Evolutionary conservation across 2,329 filamentous ascomycete species (phyloP).

Genomic region (Colletotrichum incanum): DNA sequence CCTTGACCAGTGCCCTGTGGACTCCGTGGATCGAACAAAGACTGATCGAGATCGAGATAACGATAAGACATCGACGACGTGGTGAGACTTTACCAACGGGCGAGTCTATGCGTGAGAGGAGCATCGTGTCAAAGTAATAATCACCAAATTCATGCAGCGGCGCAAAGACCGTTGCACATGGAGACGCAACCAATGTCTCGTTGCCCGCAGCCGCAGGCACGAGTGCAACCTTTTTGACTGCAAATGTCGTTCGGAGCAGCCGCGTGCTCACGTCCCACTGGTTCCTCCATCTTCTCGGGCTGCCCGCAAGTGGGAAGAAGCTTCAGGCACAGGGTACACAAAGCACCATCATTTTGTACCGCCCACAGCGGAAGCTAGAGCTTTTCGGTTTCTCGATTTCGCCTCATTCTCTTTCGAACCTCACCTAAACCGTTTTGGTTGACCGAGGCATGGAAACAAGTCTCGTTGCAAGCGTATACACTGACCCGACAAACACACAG

Average conservation of each 20-base stretch:
- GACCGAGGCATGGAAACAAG: slow-evolving; percentile 23
- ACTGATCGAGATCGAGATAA: slow-evolving; percentile 37
- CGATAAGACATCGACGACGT: slow-evolving; percentile 28
- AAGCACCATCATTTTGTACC: background rate
- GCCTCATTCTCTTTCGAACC: background rate
- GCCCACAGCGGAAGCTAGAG: background rate
- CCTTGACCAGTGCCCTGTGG: background rate
- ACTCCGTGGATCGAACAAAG: background rate
- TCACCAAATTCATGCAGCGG: slow-evolving; percentile 16
- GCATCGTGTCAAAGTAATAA: background rate
- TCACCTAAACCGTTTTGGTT: slow-evolving; percentile 25
- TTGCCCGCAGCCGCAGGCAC: background rate
- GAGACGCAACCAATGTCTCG: background rate
- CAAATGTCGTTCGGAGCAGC: slow-evolving; percentile 19
- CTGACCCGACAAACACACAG: background rate
- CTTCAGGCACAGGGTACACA: background rate
- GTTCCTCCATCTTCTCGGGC: slow-evolving; percentile 30
- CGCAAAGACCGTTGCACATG: slow-evolving; percentile 11
- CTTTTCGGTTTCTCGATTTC: background rate
- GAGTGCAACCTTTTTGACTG: background rate
- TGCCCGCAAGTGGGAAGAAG: slow-evolving; percentile 23
- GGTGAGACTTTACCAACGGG: background rate
- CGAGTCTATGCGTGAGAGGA: slow-evolving; percentile 23
- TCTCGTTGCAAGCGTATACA: background rate
- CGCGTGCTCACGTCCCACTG: slow-evolving; percentile 28